These are phyloP conservation scores for Yarrowia divulgata DNA, from an alignment of 805 yeast genomes.

Conservation along the genomic window DNA sequence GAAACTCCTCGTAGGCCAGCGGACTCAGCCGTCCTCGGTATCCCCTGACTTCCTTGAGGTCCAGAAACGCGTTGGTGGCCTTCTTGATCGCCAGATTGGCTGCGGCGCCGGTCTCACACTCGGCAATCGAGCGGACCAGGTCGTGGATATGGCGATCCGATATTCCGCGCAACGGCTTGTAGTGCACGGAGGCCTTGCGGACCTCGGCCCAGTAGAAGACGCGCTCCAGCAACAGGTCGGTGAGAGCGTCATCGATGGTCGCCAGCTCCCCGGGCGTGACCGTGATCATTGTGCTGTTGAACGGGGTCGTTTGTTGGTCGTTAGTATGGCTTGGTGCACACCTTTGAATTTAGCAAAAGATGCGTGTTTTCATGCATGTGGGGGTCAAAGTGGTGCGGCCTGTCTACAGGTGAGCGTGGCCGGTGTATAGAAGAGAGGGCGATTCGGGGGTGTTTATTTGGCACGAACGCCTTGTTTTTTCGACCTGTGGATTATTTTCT, in stretches of 20 bases:
- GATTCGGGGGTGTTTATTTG: background rate
- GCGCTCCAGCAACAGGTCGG: slow-evolving; percentile 47
- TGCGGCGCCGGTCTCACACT: slow-evolving; percentile 8
- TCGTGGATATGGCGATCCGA: slow-evolving; percentile 41
- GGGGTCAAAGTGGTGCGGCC: slow-evolving; percentile 7
- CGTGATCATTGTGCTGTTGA: slow-evolving; percentile 32
- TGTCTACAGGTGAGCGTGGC: background rate
- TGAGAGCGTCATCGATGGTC: slow-evolving; percentile 47
- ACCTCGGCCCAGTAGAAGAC: slow-evolving; percentile 48
- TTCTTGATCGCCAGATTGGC: slow-evolving; percentile 35
- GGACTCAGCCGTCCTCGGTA: slow-evolving; percentile 47
- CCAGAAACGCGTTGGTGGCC: slow-evolving; percentile 48
- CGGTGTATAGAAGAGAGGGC: background rate
- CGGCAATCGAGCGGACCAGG: slow-evolving; percentile 39
- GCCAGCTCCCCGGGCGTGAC: slow-evolving; percentile 47
- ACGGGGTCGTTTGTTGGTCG: background rate
- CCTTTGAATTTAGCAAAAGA: slow-evolving; percentile 28
- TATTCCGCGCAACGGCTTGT: slow-evolving; percentile 44
- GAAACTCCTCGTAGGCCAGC: slow-evolving; percentile 49
- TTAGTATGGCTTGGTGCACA: slow-evolving; percentile 11
- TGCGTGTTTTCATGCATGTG: slow-evolving; percentile 34
- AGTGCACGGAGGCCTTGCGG: slow-evolving; percentile 46
- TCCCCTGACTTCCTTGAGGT: slow-evolving; percentile 45
- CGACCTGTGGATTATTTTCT: background rate
- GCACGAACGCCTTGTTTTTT: background rate